Base-by-base conservation (phyloP, 179 eudicot species). In the Gypsophila paniculata region DNA sequence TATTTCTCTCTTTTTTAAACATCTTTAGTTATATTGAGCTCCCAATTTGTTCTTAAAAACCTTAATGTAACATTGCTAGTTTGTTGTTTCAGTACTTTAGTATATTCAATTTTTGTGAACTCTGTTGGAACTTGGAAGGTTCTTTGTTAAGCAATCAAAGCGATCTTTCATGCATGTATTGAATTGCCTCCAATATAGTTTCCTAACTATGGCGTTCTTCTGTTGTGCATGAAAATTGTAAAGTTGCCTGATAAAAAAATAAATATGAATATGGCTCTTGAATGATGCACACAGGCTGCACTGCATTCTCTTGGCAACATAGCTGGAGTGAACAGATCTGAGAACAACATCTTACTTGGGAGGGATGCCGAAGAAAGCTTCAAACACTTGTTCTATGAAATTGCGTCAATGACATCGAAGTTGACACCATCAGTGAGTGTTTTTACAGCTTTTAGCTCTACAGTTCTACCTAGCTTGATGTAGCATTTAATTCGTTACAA, bases 221-320 rank as follows among this genome's bases (percentile, higher is more conserved):
- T 60, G 26, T 10, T 65, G 70, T 42, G 61, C 55, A 29, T 46
- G 42, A 18, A 42, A 26, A 10, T 51, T 29, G 1, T 29, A 48
- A 5, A 13, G 8, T 44, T 42, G 11, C 26, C 25, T 57, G 48
- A 32, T 38, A 42, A n/a, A n/a, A n/a, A n/a, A 57, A 44, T 46
- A 19, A 58, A 34, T 29, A 6, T 32, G n/a, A 46, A 69, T 36
- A 69, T 74, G 57, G 72, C 69, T 65, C 22, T 44, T 75, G 48
- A 26, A 53, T 82, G 63, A 61, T 34, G 46, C 51, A 51, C 49
- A 64, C 84, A 94, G 99, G 94, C 94, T 72, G 96, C 96, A 48
- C 81, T 94, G 78, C 87, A 88, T 89, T 89, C 99, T 32, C 88
- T 94, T 72, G 99, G 81, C 32, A 91, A 80, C 78, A 87, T 94